These are phyloP conservation scores for Epichloe brachyelytri DNA, from an alignment of 2,329 filamentous ascomycete genomes.

Conservation along the genomic window DNA sequence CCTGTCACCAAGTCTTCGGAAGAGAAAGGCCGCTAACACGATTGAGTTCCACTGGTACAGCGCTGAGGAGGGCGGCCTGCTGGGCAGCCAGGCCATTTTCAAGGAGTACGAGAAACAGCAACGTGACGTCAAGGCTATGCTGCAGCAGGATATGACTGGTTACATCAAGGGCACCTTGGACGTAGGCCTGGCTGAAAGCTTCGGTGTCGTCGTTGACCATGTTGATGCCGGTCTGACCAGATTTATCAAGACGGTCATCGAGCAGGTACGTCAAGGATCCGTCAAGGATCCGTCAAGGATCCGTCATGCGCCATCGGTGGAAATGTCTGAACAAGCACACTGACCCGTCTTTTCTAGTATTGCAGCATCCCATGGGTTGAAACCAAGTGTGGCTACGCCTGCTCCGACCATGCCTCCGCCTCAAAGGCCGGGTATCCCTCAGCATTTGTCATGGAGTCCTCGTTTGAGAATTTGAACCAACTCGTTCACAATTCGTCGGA, in stretches of 20 bases:
- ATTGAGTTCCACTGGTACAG: constrained; percentile 97
- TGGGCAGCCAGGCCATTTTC: constrained; percentile 87
- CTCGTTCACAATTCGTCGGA: constrained; percentile 62
- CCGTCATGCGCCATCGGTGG: not conserved
- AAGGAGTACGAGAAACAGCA: constrained; percentile 59
- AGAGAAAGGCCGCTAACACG: constrained; percentile 67
- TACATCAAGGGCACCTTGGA: constrained; percentile 74
- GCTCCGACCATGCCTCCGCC: constrained; percentile 62
- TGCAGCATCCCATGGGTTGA: constrained; percentile 78
- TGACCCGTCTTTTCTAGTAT: constrained; percentile 40
- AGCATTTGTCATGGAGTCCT: constrained; percentile 64
- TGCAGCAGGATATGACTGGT: constrained; percentile 97
- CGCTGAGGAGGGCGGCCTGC: constrained; percentile 75
- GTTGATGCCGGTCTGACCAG: constrained; percentile 71
- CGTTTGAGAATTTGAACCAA: constrained; percentile 52
- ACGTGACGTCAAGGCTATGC: constrained; percentile 82
- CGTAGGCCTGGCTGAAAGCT: constrained; percentile 68
- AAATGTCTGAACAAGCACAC: constrained; percentile 1
- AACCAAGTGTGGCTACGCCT: constrained; percentile 82
- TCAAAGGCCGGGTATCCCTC: constrained; percentile 63
- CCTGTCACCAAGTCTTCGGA: constrained; percentile 53
- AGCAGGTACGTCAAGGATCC: constrained; percentile 22
- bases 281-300: constrained; percentile 4
- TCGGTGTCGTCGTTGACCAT: constrained; percentile 87
- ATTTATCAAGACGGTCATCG: constrained; percentile 85